A percentile compares a stretch with the other conserved stretches of the same genome.
Evolutionary conservation across 768 basidiomycete genomes (phyloP).

Genomic region (Panus rudis): DNA sequence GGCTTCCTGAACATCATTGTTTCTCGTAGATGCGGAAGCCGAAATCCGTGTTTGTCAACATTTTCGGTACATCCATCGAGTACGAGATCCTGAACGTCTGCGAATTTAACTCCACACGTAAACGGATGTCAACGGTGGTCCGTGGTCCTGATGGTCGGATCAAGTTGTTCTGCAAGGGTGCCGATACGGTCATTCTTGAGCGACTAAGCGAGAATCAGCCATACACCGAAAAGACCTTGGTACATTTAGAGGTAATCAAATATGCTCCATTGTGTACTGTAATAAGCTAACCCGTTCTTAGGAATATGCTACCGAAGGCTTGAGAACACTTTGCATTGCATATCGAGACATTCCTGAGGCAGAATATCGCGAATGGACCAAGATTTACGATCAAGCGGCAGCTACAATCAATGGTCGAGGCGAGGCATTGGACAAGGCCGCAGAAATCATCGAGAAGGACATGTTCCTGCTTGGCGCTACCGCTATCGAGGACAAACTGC

Average conservation of each 20-base stretch:
- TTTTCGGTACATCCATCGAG: constrained; percentile 65
- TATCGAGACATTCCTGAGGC: constrained; percentile 87
- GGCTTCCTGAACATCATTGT: constrained; percentile 20
- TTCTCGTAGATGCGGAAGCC: constrained; percentile 80
- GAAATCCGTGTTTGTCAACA: constrained; percentile 85
- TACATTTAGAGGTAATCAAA: constrained; percentile 79
- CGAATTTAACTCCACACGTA: constrained; percentile 97
- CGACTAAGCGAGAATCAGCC: constrained; percentile 80
- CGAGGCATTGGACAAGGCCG: constrained; percentile 90
- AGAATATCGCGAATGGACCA: constrained; percentile 86
- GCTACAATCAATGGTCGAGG: constrained; percentile 93
- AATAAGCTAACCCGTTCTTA: constrained; percentile 19
- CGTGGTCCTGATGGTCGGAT: constrained; percentile 84
- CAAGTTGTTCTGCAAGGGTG: constrained; percentile 94
- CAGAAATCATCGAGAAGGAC: constrained; percentile 94
- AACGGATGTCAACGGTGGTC: constrained; percentile 95
- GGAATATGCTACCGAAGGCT: constrained; percentile 96
- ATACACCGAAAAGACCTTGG: constrained; percentile 78
- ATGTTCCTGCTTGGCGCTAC: constrained; percentile 91
- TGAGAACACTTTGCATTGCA: constrained; percentile 94
- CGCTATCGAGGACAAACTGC: constrained; percentile 96
- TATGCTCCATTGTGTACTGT: not conserved
- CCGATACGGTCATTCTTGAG: constrained; percentile 96
- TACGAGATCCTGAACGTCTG: constrained; percentile 93
- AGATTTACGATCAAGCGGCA: constrained; percentile 87